A percentile compares a stretch with the other conserved stretches of the same genome.
Conservation (phyloP, 768 basidiomycete genomes). For the Strobilomyces dryophilus region DNA sequence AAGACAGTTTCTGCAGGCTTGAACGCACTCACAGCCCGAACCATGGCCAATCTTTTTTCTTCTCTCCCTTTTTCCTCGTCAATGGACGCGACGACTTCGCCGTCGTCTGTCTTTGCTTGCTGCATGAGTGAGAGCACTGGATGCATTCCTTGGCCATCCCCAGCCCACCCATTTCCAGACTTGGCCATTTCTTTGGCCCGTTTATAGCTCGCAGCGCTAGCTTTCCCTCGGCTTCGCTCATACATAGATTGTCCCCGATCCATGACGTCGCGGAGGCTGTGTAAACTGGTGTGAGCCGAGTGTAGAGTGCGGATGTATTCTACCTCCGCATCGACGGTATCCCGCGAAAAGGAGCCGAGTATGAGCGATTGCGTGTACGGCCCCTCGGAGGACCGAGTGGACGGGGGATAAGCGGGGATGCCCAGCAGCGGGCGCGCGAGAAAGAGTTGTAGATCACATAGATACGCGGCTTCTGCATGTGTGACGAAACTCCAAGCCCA, state of each 20-base stretch:
- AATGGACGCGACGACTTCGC: conserved; percentile 6
- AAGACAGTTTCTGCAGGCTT: conserved; percentile 86
- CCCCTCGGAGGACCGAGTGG: conserved; percentile 46
- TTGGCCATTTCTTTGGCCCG: conserved; percentile 87
- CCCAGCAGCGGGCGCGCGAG: conserved; percentile 71
- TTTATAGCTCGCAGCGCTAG: conserved; percentile 78
- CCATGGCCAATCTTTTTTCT: conserved; percentile 57
- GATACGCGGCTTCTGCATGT: conserved; percentile 79
- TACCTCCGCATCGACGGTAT: conserved; percentile 75
- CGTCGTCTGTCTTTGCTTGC: conserved; percentile 34
- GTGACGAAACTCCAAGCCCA: conserved; percentile 97
- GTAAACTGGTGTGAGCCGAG: conserved; percentile 57
- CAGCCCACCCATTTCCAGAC: conserved; percentile 61
- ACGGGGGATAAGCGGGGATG: conserved; percentile 31
- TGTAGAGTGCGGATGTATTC: conserved; percentile 74
- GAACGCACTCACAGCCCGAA: conserved; percentile 78
- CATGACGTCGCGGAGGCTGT: conserved; percentile 75
- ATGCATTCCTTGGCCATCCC: conserved; percentile 57
- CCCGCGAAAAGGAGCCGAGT: conserved; percentile 79
- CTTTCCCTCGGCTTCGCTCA: conserved; percentile 89
- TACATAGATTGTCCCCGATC: conserved; percentile 89
- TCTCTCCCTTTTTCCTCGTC: conserved; percentile 35
- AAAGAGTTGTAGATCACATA: conserved; percentile 92
- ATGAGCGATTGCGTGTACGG: conserved; percentile 70
- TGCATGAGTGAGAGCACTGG: conserved; percentile 52